Base-by-base conservation (phyloP, 805 yeast genomes). In the Candida insectalens region DNA sequence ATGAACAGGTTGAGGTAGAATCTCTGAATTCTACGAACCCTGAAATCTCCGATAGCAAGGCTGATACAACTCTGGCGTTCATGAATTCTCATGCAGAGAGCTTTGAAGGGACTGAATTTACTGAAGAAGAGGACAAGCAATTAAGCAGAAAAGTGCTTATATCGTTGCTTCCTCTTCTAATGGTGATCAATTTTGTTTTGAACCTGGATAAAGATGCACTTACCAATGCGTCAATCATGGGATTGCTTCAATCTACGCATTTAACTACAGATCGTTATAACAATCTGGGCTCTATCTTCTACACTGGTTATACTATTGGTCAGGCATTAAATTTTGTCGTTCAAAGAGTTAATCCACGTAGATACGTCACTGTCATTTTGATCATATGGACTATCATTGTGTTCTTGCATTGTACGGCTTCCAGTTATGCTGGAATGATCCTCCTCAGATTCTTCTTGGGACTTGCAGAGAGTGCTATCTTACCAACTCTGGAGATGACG, bases 401-500 rank as follows among this genome's bases (percentile, higher is more conserved):
- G 6, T 68, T 70, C 40, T 51, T 67, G 22, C 67, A 62, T 25
- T 68, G 71, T 47, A 57, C 67, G 0, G 71, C 69, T 16, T 41
- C 36, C 33, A 65, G 61, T 37, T 65, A 62, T 42, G 58, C 60
- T 16, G 77, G 76, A 25, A 59, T 72, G 3, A 53, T 61, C 34
- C 67, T 60, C 3, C 40, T 67, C 19, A 52, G 78, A 42, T 68
- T 72, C 46, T 64, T 69, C 42, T 50, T 73, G 18, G 80, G 80
- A 2, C 56, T 71, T 35, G 61, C 62, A 10, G 75, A 69, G 47
- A 46, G 67, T 27, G 58, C 60, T 33, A 67, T 65, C 13, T 45
- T 64, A 4, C 71, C 74, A 17, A 49, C 60, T 19, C 44, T 71
- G 32, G 64, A 65, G 37, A 59, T 61, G 31, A 69, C 77, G 1